Percentiles rank a stretch among this genome's conserved stretches.
Conservation (phyloP, 257 asterid species). For the Scutellaria baicalensis region DNA sequence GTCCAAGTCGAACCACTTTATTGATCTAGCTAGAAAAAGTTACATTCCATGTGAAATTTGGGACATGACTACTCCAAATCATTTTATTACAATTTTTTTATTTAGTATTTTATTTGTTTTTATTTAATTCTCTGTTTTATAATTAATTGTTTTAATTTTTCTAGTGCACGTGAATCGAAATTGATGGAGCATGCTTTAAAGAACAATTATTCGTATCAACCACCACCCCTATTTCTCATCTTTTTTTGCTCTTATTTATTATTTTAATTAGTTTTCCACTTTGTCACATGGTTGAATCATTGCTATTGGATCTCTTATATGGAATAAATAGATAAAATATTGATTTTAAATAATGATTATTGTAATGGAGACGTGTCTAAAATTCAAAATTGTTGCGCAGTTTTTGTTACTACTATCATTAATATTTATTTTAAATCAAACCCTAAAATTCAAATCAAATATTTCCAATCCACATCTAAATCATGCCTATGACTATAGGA, state of each 20-base stretch:
- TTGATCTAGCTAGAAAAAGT: no score
- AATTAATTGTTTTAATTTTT: not conserved
- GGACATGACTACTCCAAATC: not conserved
- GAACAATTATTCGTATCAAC: slow-evolving; percentile 15
- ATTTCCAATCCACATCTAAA: no score
- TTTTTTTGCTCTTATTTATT: not conserved
- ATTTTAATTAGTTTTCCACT: not conserved
- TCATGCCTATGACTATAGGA: no score
- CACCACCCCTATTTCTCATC: not conserved
- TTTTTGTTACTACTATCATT: no score
- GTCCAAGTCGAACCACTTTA: no score
- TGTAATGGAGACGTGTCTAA: not conserved
- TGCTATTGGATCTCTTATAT: not conserved
- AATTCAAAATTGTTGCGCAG: not conserved
- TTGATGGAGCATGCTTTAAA: not conserved
- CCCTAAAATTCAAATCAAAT: no score
- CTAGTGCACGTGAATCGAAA: slow-evolving; percentile 17
- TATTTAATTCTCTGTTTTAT: no score
- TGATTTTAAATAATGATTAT: not conserved
- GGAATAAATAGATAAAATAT: not conserved
- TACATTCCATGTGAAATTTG: no score
- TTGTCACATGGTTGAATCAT: slow-evolving; percentile 13
- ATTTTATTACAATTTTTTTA: not conserved
- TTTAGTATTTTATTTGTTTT: no score
- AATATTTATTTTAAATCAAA: no score